These are phyloP conservation scores for Pleurotus tuber-regium DNA, from an alignment of 768 basidiomycete species.

Conservation along the genomic window DNA sequence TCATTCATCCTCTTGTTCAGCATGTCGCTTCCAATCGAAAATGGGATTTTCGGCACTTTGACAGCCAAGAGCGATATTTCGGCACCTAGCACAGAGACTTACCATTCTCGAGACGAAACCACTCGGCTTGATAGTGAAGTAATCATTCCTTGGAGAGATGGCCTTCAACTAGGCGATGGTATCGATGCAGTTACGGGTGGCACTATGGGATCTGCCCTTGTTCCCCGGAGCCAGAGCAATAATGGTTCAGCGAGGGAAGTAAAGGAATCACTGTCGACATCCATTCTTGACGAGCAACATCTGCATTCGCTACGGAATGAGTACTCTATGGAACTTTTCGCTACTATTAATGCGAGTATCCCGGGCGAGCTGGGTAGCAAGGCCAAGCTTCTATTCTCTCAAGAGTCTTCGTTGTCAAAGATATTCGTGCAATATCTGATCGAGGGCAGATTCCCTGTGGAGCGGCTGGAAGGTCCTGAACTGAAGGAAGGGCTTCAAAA, in stretches of 20 bases:
- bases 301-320: not conserved
- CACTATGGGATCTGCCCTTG: not conserved
- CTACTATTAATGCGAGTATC: not conserved
- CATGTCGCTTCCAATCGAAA: too few relatives aligned
- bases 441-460: not conserved
- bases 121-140: not conserved
- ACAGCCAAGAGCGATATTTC: too few relatives aligned
- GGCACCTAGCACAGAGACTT: too few relatives aligned
- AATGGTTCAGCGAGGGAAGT: not conserved
- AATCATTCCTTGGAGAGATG: not conserved
- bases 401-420: not conserved
- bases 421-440: conserved; percentile 1
- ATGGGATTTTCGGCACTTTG: too few relatives aligned
- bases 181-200: not conserved
- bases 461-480: not conserved
- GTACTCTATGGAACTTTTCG: not conserved
- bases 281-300: not conserved
- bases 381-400: not conserved
- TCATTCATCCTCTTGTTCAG: too few relatives aligned
- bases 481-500: not conserved
- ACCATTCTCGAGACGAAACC: too few relatives aligned
- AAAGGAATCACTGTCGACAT: not conserved
- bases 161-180: not conserved
- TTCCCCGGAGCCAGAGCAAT: not conserved
- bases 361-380: not conserved